Percentiles rank a stretch among this genome's conserved stretches.
phyloP scores from a whole-genome alignment of 148 eudicot species.

The Camellia granthamiana region DNA sequence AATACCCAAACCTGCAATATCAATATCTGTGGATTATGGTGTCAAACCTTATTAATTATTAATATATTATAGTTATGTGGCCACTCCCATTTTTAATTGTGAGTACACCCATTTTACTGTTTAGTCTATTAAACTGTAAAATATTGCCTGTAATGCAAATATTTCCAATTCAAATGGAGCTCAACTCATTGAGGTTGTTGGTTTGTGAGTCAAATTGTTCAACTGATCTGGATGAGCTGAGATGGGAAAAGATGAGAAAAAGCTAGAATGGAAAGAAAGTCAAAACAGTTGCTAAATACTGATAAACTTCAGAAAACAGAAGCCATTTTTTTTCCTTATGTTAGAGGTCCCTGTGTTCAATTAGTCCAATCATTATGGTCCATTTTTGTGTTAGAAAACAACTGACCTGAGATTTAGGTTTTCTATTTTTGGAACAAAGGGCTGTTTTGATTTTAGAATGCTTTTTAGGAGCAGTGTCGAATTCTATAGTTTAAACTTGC shows the following conservation, averaged over 20 bases:
- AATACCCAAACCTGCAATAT: no score
- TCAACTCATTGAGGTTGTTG: neutral
- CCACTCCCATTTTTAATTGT: neutral
- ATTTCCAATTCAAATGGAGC: neutral
- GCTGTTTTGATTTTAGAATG: neutral
- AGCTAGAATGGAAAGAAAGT: neutral
- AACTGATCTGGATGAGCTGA: conserved; percentile 10
- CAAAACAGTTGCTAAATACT: neutral
- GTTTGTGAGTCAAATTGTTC: neutral
- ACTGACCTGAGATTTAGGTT: neutral
- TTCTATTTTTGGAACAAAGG: neutral
- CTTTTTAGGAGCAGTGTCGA: neutral
- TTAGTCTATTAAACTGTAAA: neutral
- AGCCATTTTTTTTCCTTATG: neutral
- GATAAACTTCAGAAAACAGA: neutral
- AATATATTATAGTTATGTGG: neutral
- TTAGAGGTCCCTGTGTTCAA: neutral
- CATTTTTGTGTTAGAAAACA: neutral
- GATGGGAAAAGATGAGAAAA: neutral
- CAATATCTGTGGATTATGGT: neutral
- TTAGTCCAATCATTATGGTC: neutral
- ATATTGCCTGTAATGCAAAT: neutral
- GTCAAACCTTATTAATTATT: neutral
- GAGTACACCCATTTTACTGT: conserved; percentile 1
- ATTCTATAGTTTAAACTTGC: neutral